Evolutionary conservation across 345 rosid species (phyloP), one percentile per base, ranked within the genome.

Genomic region (Punica granatum): DNA sequence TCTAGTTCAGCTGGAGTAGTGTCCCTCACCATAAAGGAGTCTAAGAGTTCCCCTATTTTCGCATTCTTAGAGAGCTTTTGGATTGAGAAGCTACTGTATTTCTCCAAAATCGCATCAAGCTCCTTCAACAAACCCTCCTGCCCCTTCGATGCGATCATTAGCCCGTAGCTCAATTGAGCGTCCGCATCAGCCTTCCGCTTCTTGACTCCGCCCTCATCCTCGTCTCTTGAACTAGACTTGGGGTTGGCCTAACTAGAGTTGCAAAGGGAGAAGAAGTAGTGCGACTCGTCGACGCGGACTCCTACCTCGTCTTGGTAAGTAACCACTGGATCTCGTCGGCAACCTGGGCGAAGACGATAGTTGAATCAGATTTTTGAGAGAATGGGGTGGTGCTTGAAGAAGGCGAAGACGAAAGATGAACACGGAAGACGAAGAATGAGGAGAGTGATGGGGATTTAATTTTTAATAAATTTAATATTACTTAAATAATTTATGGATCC

Each of bases 301-400:
- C 84, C 75, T 25, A 94, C 85, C 64, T 35, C 85, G 25, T 90
- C 91, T 74, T 83, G 37, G 84, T 80, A 30, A 93, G 77, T n/a
- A 96, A 96, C 97, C 98, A 93, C 31, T 93, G 96, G 71, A 88
- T 82, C 69, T 93, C 97, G 37, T 90, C 82, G 23, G 79, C 80
- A 19, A 90, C 90, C 3, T 87, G 80, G 34, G 88, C 97, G 35
- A 90, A 81, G 10, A 87, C 85, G 0, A 95, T 92, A 23, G 28
- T 51, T 51, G 58, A 51, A 19, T 41, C 51, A 37, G 62, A 78
- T 61, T 63, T 59, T 53, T 59, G 71, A 42, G 80, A 74, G 34
- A 82, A 81, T 73, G 59, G 33, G 43, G 54, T 25, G 36, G 35
- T 25, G 8, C n/a, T 35, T 16, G 21, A 16, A 21, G 12, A 56